phyloP scores from a whole-genome alignment of 139 green algal species.

The Microglena sp. region DNA sequence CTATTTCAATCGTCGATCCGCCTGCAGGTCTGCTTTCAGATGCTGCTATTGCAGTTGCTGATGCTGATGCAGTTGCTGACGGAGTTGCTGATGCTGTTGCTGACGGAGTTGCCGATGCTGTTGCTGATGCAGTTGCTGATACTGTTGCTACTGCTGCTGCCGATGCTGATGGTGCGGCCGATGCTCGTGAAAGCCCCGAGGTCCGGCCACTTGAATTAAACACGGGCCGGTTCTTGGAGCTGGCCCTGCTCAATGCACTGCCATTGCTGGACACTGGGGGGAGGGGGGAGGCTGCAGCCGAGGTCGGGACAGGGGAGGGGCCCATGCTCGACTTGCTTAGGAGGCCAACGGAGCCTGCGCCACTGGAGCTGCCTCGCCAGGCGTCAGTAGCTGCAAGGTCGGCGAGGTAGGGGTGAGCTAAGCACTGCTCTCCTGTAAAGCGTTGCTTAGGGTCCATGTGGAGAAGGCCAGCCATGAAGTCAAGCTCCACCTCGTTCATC shows the following conservation, averaged over 20 bases:
- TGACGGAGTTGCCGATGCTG: no score
- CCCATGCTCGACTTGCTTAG: neutral
- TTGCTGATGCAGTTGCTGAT: neutral
- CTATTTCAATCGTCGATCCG: neutral
- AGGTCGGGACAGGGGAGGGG: neutral
- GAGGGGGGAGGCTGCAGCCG: neutral
- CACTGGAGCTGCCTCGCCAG: neutral
- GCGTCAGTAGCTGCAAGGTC: slow-evolving; percentile 9
- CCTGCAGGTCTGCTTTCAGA: neutral
- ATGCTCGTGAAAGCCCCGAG: neutral
- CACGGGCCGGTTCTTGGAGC: no score
- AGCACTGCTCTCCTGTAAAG: slow-evolving; percentile 28
- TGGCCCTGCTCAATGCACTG: neutral
- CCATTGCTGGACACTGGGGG: neutral
- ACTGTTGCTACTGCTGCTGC: no score
- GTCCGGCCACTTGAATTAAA: neutral
- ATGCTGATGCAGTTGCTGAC: neutral
- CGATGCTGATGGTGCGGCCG: no score
- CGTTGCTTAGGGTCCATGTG: slow-evolving; percentile 47
- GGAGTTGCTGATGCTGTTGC: neutral
- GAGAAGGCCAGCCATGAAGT: slow-evolving; percentile 33
- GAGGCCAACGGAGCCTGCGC: neutral
- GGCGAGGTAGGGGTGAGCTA: slow-evolving; percentile 56
- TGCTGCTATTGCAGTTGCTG: neutral
- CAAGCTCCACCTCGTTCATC: slow-evolving; percentile 29